Evolutionary conservation across 257 asterid genomes (phyloP), one percentile per base, ranked within the genome.

Genomic region (Prunella vulgaris): DNA sequence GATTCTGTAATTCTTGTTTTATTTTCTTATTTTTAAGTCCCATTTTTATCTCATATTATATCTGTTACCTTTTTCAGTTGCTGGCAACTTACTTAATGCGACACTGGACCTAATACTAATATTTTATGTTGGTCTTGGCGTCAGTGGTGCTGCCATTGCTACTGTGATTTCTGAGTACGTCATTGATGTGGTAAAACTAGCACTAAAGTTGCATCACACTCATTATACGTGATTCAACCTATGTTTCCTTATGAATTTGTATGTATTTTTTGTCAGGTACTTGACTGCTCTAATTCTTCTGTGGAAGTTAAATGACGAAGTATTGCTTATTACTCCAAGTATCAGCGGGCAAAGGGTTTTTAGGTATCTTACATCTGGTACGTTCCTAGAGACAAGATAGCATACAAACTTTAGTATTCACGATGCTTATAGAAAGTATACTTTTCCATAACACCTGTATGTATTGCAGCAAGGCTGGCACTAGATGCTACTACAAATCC

Each of bases 91-190:
- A 70, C 80, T 93, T 15, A 93, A 93, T 82, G 92, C 88, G 20
- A 65, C 84, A 63, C 80, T 93, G 70, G 95, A 85, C 73, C 89
- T 92, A 56, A 75, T 93, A 76, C 80, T 93, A 73, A 90, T 93
- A 65, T 87, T 88, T 72, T 69, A 13, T 67, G 75, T 81, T 69
- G 87, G 86, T 79, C 77, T 90, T 72, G 99, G 99, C 64, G 60
- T 88, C 49, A 76, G 89, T 51, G 99, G 99, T 69, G 97, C 99
- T 68, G 97, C 99, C 54, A 80, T 82, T 82, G 87, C 97, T 74
- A 88, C 92, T 56, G 97, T 90, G 85, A 88, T 85, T 74, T 90
- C 97, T 81, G 99, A 93, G 99, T 90, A 93, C 70, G 97, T 90
- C 82, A 38, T 68, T 49, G 81, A 92, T 92, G 95, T 86, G 96